Percentiles rank a stretch among this genome's conserved stretches.
Evolutionary conservation across 441 rosid genomes (phyloP).

Genomic region (Adansonia madagascariensis): DNA sequence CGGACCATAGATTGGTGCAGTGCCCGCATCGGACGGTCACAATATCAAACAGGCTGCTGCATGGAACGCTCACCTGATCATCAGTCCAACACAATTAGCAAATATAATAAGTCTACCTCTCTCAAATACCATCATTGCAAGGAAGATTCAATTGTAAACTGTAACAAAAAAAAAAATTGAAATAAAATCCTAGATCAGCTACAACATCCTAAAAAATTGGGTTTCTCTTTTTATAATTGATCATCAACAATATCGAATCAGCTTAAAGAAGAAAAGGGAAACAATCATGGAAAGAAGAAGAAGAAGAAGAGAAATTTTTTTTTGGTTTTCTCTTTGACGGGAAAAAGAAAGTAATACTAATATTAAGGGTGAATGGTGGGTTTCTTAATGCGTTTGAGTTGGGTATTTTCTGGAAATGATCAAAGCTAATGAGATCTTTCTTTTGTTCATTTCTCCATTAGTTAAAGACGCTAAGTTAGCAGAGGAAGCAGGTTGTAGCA

Average conservation of each 20-base stretch:
- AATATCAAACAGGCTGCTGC: constrained; percentile 75
- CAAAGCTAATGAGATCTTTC: constrained; percentile 7
- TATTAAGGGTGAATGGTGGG: constrained; percentile 19
- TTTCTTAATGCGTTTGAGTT: not conserved
- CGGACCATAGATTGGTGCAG: constrained; percentile 93
- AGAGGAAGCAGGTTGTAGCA: constrained; percentile 19
- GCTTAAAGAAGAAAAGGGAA: too few relatives aligned
- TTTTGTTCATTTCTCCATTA: constrained; percentile 20
- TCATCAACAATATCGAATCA: too few relatives aligned
- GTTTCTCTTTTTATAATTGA: too few relatives aligned
- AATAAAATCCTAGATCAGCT: too few relatives aligned
- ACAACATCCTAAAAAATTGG: too few relatives aligned
- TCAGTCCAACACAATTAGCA: not conserved
- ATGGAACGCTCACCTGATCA: constrained; percentile 90
- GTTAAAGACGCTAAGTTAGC: constrained; percentile 26
- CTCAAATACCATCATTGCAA: too few relatives aligned
- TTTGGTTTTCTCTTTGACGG: not conserved
- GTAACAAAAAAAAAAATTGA: not conserved
- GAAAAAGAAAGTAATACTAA: not conserved
- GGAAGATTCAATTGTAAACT: too few relatives aligned
- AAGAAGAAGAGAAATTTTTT: not conserved
- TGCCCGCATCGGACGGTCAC: constrained; percentile 98
- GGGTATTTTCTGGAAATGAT: constrained; percentile 3
- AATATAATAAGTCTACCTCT: not conserved
- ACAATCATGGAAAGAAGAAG: not conserved